These are phyloP conservation scores for Trichoderma atrobrunneum DNA, from an alignment of 2,329 filamentous ascomycete species.

Conservation along the genomic window DNA sequence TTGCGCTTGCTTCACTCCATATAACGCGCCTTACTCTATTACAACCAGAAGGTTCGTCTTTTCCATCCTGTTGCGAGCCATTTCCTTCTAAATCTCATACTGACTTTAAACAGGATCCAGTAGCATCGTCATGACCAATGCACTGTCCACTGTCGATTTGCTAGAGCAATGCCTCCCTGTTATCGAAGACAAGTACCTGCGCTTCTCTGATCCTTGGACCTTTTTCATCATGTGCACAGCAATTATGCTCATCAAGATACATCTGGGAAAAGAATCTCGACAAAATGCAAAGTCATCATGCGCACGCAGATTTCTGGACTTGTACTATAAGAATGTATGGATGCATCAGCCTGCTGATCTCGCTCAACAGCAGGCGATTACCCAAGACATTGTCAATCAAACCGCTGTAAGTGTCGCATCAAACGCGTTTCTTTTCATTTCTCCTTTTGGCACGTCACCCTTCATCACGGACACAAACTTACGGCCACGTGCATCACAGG, in stretches of 20 bases:
- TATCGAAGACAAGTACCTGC: slow-evolving; percentile 2
- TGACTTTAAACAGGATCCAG: neutral
- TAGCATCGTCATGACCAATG: slow-evolving; percentile 6
- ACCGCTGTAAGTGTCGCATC: neutral
- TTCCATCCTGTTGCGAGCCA: too few species aligned
- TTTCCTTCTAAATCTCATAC: neutral
- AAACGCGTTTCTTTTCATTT: neutral
- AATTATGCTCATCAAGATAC: slow-evolving; percentile 11
- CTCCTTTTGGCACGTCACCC: neutral
- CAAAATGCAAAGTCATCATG: slow-evolving; percentile 7
- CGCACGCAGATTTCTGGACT: neutral
- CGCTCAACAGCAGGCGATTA: slow-evolving; percentile 4
- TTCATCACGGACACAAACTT: neutral
- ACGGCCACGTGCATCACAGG: neutral
- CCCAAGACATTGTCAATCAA: neutral
- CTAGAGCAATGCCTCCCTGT: slow-evolving; percentile 8
- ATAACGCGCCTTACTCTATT: slow-evolving; percentile 5
- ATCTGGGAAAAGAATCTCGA: slow-evolving; percentile 1
- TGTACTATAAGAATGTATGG: slow-evolving; percentile 13
- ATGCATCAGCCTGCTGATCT: slow-evolving; percentile 6
- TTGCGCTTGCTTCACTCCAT: neutral
- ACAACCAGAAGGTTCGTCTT: neutral
- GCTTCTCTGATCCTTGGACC: neutral
- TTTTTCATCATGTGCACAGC: slow-evolving; percentile 11
- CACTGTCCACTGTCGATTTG: neutral